Evolutionary conservation across 352 stramenopile genomes (phyloP), one percentile per base, ranked within the genome.

Genomic region (Halophytophthora batemanensis): DNA sequence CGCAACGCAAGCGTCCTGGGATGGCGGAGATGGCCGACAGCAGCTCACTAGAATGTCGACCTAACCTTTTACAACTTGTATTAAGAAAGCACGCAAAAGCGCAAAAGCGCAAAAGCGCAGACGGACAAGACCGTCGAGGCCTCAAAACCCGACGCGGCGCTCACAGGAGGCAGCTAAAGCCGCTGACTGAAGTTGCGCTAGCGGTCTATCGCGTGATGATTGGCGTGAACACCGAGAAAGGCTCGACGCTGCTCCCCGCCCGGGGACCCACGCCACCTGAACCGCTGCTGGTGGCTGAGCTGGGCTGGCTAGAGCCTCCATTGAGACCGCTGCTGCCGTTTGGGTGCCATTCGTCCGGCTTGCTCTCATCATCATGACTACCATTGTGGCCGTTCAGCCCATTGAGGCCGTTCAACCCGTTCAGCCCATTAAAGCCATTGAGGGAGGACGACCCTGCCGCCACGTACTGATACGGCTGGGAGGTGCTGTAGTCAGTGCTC

Each of bases 141-240:
- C n/a, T n/a, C n/a, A n/a, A n/a, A n/a, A n/a, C n/a, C n/a, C n/a
- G n/a, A n/a, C n/a, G n/a, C 8, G 25, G 25, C 25, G 25, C 25
- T 31, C 4, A 8, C 25, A 31, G 4, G 25, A 8, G 25, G 25
- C 25, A 31, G 25, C 25, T 8, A 4, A 8, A 31, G 25, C n/a
- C n/a, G 25, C 25, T 8, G 25, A 10, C 25, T 4, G 8, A 8
- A 31, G 25, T 6, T 13, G 6, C 15, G 36, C 33, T 13, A 21
- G 44, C 28, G 28, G 31, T 56, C 72, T 89, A 94, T 64, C 77
- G 68, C 15, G 82, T 87, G 58, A 95, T 92, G 54, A 95, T 95
- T 31, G 82, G 84, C 25, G 84, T 95, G 51, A 95, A 95, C 21
- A 77, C 50, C 2, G 84, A 82, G 54, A 94, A 94, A 2, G 84